A percentile compares a stretch with the other conserved stretches of the same genome.
Conservation (phyloP, 352 stramenopile species). For the Phytophthora vignae region DNA sequence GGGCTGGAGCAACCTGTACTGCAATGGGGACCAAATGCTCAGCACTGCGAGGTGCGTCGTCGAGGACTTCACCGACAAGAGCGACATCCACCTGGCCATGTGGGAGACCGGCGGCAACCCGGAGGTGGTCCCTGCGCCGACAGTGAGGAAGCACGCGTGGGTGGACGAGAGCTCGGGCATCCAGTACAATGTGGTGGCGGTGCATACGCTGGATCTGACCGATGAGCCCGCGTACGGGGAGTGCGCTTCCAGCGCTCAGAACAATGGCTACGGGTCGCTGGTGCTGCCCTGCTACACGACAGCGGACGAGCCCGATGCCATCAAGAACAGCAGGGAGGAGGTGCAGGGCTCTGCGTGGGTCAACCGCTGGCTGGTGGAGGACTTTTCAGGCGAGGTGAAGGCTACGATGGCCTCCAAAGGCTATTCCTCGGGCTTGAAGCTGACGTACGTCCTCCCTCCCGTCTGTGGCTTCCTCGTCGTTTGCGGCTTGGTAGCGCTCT, state of each 20-base stretch:
- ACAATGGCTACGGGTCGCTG: constrained; percentile 28
- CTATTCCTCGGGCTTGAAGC: background rate
- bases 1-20: constrained; percentile 22
- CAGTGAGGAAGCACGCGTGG: constrained; percentile 12
- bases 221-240: constrained; percentile 22
- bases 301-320: background rate
- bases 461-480: background rate
- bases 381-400: constrained; percentile 8
- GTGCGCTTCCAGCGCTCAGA: constrained; percentile 10
- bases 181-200: constrained; percentile 26
- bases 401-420: background rate
- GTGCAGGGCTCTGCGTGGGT: constrained; percentile 24
- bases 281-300: constrained; percentile 28
- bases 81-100: constrained; percentile 27
- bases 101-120: constrained; percentile 32
- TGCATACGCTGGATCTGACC: constrained; percentile 22
- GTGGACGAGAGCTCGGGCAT: background rate
- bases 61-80: constrained; percentile 20
- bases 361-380: constrained; percentile 20
- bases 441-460: background rate
- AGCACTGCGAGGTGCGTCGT: constrained; percentile 31
- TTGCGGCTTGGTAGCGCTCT: background rate
- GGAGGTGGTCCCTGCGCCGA: constrained; percentile 1
- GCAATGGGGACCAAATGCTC: constrained; percentile 44
- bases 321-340: background rate